Conservation (phyloP, 176 grass and related monocot species). For the Neostapfia colusana region DNA sequence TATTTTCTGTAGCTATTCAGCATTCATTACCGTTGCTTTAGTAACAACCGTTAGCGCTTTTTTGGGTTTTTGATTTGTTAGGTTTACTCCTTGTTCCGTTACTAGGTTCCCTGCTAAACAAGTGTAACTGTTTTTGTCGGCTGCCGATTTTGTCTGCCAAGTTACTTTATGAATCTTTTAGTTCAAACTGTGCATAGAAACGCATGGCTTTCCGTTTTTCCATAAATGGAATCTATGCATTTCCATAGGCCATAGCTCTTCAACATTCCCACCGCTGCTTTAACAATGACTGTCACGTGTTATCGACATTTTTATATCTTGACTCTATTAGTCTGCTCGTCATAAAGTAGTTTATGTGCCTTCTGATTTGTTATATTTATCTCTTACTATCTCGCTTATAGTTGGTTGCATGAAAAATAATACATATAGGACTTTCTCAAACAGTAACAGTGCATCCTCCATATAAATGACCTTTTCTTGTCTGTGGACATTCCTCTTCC, state of each 20-base stretch:
- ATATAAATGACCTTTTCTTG: neutral
- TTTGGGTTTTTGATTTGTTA: too few species aligned
- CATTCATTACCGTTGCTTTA: too few species aligned
- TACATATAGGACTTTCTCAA: neutral
- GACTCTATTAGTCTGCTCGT: neutral
- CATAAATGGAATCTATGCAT: neutral
- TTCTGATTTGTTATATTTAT: neutral
- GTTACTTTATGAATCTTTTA: too few species aligned
- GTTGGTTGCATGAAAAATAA: neutral
- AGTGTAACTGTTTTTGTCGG: too few species aligned
- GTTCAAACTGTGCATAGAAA: too few species aligned
- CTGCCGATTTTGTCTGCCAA: too few species aligned
- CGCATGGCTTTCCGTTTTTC: too few species aligned
- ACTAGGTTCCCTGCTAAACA: too few species aligned
- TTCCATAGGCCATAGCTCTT: neutral
- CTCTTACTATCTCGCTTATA: slow-evolving; percentile 3
- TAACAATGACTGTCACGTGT: neutral
- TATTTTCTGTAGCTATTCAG: too few species aligned
- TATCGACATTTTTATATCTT: neutral
- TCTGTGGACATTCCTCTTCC: neutral
- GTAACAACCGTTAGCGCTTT: too few species aligned
- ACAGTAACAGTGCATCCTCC: neutral
- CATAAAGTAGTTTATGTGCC: slow-evolving; percentile 4
- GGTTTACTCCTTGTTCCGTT: too few species aligned
- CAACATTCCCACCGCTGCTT: neutral